Percentiles rank a stretch among this genome's conserved stretches.
Conservation (phyloP, 2,329 filamentous ascomycete genomes). For the Ustilaginoidea virens region DNA sequence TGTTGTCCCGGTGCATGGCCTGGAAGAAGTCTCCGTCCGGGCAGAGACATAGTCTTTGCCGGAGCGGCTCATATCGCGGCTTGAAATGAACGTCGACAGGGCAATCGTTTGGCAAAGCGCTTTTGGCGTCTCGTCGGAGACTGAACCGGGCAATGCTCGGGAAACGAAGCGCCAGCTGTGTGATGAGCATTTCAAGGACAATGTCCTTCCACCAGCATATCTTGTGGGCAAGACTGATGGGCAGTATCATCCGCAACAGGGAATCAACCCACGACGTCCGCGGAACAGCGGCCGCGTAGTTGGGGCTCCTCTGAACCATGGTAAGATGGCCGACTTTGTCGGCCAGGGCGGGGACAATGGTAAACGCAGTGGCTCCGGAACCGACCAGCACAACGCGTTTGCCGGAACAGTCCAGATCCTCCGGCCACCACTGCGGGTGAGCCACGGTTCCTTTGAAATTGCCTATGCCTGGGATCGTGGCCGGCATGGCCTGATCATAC, state of each 20-base stretch:
- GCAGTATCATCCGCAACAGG: constrained; percentile 27
- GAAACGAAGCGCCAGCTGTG: constrained; percentile 13
- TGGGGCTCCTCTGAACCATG: constrained; percentile 68
- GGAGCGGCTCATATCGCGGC: constrained; percentile 49
- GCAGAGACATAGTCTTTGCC: constrained; percentile 60
- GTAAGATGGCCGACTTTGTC: constrained; percentile 51
- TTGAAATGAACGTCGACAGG: constrained; percentile 47
- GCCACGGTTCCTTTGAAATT: constrained; percentile 48
- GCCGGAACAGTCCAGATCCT: constrained; percentile 45
- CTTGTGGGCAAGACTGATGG: constrained; percentile 26
- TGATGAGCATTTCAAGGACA: constrained; percentile 28
- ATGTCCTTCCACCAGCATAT: constrained; percentile 34
- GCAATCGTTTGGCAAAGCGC: constrained; percentile 36
- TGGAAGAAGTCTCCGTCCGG: constrained; percentile 41
- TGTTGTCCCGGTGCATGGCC: constrained; percentile 27
- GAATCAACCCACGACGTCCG: constrained; percentile 21
- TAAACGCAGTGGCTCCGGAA: constrained; percentile 66
- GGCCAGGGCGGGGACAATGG: constrained; percentile 55
- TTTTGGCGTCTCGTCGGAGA: constrained; percentile 26
- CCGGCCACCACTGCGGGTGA: constrained; percentile 66
- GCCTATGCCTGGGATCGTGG: constrained; percentile 50
- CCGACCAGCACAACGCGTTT: constrained; percentile 62
- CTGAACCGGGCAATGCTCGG: constrained; percentile 12
- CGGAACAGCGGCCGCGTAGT: constrained; percentile 46
- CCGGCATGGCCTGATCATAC: constrained; percentile 46